Conservation (phyloP, 495 filamentous ascomycete genomes). For the Penicilliopsis zonata region DNA sequence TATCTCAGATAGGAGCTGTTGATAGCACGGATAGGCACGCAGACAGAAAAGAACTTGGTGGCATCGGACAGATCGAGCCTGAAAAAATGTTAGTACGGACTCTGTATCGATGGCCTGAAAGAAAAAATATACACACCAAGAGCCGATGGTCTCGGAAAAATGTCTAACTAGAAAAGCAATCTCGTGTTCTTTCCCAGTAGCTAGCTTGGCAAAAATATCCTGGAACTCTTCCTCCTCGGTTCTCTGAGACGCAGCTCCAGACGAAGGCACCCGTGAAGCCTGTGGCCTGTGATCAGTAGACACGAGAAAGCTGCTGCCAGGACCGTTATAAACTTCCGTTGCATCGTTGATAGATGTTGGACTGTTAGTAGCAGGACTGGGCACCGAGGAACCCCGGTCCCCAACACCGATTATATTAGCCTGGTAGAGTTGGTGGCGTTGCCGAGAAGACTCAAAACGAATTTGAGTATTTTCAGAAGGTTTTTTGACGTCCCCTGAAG, state of each 20-base stretch:
- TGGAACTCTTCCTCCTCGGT: conserved; percentile 27
- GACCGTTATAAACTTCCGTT: background rate
- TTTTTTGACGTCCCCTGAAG: no score
- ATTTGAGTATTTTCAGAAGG: no score
- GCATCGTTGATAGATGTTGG: conserved; percentile 2
- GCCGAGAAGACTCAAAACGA: no score
- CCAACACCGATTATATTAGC: no score
- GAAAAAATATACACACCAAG: conserved; percentile 19
- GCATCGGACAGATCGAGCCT: conserved; percentile 31
- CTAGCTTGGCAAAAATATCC: conserved; percentile 29
- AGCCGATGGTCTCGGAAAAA: conserved; percentile 20
- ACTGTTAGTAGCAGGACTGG: conserved; percentile 4
- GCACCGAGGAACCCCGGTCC: no score
- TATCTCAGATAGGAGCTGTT: conserved; percentile 20
- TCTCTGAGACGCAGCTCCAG: conserved; percentile 13
- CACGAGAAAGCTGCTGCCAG: conserved; percentile 1
- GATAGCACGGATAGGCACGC: conserved; percentile 27
- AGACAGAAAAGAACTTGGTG: conserved; percentile 24
- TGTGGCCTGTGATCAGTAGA: conserved; percentile 4
- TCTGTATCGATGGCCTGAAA: background rate
- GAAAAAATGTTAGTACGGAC: conserved; percentile 3
- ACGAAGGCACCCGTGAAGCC: conserved; percentile 3
- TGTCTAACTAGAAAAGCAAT: conserved; percentile 26
- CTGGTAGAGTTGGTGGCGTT: no score
- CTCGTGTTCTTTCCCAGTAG: conserved; percentile 30